phyloP scores from a whole-genome alignment of 345 rosid species.

The Clausena lansium region DNA sequence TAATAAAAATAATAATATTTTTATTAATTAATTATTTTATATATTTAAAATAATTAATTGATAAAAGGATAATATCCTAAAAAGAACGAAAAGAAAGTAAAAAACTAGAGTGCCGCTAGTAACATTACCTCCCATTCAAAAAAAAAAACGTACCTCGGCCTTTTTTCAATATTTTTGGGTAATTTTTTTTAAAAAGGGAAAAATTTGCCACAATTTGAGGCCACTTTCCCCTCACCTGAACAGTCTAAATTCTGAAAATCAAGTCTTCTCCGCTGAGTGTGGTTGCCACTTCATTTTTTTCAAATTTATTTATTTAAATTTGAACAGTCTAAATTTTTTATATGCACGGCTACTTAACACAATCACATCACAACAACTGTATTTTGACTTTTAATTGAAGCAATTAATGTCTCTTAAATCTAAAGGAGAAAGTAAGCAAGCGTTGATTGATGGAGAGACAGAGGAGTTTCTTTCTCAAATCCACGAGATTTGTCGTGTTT shows the following conservation, averaged over 20 bases:
- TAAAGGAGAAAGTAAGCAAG: neutral
- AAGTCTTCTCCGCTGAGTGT: constrained; percentile 2
- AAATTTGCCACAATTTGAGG: neutral
- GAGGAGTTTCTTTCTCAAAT: constrained; percentile 67
- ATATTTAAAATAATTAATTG: too few species aligned
- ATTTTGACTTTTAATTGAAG: constrained; percentile 10
- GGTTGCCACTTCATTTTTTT: neutral
- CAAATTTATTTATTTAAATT: neutral
- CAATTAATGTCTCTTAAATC: neutral
- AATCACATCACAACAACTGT: neutral
- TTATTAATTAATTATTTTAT: too few species aligned
- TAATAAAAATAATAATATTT: too few species aligned
- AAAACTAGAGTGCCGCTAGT: too few species aligned
- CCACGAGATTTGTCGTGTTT: constrained; percentile 53
- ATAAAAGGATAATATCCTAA: too few species aligned
- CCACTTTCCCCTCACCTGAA: neutral
- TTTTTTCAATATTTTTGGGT: neutral
- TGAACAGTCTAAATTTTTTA: too few species aligned
- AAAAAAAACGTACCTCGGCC: too few species aligned
- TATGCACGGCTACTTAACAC: constrained; percentile 5
- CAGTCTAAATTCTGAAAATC: neutral
- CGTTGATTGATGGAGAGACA: constrained; percentile 66
- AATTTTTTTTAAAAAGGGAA: too few species aligned
- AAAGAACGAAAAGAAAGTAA: too few species aligned
- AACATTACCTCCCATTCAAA: constrained; percentile 21